phyloP scores from a whole-genome alignment of 2,329 filamentous ascomycete genomes.

The Hypoxylon sp. region DNA sequence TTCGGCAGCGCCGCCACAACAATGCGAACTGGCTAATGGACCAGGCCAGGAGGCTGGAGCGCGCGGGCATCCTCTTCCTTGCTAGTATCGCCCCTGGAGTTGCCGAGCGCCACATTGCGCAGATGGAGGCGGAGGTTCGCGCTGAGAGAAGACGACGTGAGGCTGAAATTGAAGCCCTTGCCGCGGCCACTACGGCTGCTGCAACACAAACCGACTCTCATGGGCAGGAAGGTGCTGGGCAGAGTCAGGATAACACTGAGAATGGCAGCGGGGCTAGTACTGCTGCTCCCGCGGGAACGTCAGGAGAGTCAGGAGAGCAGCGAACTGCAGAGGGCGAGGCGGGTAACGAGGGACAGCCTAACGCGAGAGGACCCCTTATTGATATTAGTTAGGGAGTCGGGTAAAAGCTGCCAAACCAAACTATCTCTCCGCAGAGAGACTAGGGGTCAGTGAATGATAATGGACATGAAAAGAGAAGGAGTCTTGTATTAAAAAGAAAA shows the following conservation, averaged over 20 bases:
- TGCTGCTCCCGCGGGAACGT: not conserved
- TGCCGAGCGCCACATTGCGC: constrained; percentile 72
- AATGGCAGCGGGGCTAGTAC: constrained; percentile 2
- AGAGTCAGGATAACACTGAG: constrained; percentile 12
- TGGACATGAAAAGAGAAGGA: not conserved
- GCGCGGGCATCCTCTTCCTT: constrained; percentile 71
- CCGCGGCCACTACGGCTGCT: constrained; percentile 49
- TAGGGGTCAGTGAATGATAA: constrained; percentile 3
- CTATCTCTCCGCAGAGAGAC: not conserved
- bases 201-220: constrained; percentile 14
- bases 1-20: constrained; percentile 59
- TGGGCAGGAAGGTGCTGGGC: constrained; percentile 18
- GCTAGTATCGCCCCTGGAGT: constrained; percentile 75
- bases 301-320: constrained; percentile 9
- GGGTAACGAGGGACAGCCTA: constrained; percentile 18
- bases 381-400: constrained; percentile 13
- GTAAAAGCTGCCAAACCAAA: too few species aligned
- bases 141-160: constrained; percentile 59
- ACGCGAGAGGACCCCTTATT: constrained; percentile 32
- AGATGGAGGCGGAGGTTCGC: constrained; percentile 65
- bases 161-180: constrained; percentile 55
- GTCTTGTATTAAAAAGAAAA: not conserved
- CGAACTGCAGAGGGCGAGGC: constrained; percentile 9
- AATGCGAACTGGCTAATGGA: constrained; percentile 63
- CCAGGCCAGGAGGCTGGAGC: constrained; percentile 66